Base-by-base conservation (phyloP, 1,139 yeast genomes). In the Candida tunisiensis region DNA sequence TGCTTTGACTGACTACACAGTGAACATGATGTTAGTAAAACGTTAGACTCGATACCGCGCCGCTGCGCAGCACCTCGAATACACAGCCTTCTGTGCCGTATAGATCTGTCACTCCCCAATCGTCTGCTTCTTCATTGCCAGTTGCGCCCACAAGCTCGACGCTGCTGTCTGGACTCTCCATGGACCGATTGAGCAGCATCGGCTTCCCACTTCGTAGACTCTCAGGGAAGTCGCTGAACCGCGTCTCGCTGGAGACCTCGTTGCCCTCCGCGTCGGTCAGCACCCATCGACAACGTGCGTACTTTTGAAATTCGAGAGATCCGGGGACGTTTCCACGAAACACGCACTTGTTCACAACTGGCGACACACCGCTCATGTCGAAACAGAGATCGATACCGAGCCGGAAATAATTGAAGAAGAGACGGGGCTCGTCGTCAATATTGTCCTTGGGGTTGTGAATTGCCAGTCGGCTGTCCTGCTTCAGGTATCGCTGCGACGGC, bases 261-360 rank as follows among this genome's bases (percentile, higher is more conserved):
- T n/a, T n/a, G n/a, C 27, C 25, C 8, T 20, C 27, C 5, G 27
- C 24, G 8, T 25, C 23, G n/a, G 19, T 16, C 15, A 39, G 19
- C 19, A 13, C 21, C 53, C 53, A 48, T n/a, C 49, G 34, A 26
- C 53, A 48, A 5, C 51, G 33, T 25, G 34, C 35, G 26, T 47
- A 46, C 27, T 38, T 43, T 25, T 44, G 48, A 28, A 49, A 49
- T 4, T 37, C 29, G 14, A 44, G 33, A 12, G 49, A 36, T 5
- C 48, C 48, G 3, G 54, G 53, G 11, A 47, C 30, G 32, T 49
- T 49, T 15, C 51, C 49, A 27, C 48, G 54, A 3, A 48, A 18
- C 10, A 48, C 36, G 8, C 48, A 24, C 32, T 48, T 49, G 26
- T 41, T 39, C 15, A 45, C 48, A 5, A 34, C 31, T 5, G 49